Conservation (phyloP, 1,139 yeast species). For the Zygotorulaspora mrakii region DNA sequence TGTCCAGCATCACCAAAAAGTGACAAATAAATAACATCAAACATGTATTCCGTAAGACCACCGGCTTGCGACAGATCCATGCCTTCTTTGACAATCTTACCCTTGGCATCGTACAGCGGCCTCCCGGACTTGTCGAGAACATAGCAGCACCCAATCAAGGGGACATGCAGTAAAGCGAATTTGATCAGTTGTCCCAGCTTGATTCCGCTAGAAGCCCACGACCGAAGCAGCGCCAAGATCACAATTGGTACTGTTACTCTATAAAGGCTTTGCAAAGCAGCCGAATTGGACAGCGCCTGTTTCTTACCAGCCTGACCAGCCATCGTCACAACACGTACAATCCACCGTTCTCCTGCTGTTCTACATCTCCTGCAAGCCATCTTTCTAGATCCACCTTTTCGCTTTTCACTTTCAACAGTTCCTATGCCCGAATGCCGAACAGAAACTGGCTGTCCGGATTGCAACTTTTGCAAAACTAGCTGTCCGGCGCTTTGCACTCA, state of each 20-base stretch:
- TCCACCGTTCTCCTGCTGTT: no score
- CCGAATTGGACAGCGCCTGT: constrained; percentile 21
- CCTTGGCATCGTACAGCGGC: constrained; percentile 25
- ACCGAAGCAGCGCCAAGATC: constrained; percentile 20
- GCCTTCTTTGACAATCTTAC: constrained; percentile 25
- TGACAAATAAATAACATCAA: constrained; percentile 34
- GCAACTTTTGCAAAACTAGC: no score
- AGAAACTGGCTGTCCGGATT: neutral
- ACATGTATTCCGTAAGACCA: constrained; percentile 32
- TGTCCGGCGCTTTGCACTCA: no score
- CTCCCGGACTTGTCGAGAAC: constrained; percentile 32
- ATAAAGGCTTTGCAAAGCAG: constrained; percentile 16
- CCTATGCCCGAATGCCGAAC: no score
- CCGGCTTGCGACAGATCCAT: constrained; percentile 27
- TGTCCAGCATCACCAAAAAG: constrained; percentile 28
- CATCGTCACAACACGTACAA: constrained; percentile 10
- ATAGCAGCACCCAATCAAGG: constrained; percentile 27
- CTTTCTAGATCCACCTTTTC: no score
- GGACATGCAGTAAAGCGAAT: constrained; percentile 24
- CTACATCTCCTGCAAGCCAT: no score
- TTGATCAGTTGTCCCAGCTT: constrained; percentile 13
- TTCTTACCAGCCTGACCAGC: constrained; percentile 28
- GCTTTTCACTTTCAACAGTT: no score
- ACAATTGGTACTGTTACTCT: constrained; percentile 18
- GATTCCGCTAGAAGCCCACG: constrained; percentile 9